A percentile compares a stretch with the other conserved stretches of the same genome.
phyloP scores from a whole-genome alignment of 2,329 filamentous ascomycete species.

The Cercospora nicotianae region DNA sequence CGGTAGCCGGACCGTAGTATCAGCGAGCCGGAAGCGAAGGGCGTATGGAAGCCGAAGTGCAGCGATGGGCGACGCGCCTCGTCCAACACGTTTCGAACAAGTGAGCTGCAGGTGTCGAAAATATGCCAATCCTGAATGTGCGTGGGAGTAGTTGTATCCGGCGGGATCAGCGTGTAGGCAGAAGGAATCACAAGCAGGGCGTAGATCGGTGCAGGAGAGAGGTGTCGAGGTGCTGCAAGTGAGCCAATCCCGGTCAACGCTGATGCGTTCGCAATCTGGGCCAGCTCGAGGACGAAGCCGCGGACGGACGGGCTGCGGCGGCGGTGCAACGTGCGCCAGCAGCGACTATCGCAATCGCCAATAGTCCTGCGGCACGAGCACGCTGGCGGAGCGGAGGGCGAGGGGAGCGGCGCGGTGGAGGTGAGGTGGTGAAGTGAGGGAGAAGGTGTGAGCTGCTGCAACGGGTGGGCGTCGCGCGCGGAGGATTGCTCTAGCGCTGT shows the following conservation, averaged over 20 bases:
- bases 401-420: neutral
- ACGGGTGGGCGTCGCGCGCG: neutral
- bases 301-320: neutral
- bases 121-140: neutral
- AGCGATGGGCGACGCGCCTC: neutral
- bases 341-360: conserved; percentile 2
- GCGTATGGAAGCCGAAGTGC: neutral
- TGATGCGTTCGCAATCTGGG: conserved; percentile 1
- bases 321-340: conserved; percentile 5
- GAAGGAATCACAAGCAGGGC: conserved; percentile 6
- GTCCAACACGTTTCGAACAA: neutral
- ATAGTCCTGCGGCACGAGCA: conserved; percentile 5
- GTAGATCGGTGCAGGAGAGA: neutral
- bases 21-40: neutral
- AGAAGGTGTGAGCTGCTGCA: neutral
- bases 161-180: neutral
- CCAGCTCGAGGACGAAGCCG: neutral
- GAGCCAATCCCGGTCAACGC: conserved; percentile 5
- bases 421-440: neutral
- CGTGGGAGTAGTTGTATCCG: neutral
- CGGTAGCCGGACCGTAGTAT: neutral
- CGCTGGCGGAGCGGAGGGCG: neutral
- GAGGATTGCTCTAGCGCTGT: neutral
- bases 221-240: neutral
- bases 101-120: neutral